These are phyloP conservation scores for Candida peoriensis DNA, from an alignment of 805 yeast species.

Conservation along the genomic window DNA sequence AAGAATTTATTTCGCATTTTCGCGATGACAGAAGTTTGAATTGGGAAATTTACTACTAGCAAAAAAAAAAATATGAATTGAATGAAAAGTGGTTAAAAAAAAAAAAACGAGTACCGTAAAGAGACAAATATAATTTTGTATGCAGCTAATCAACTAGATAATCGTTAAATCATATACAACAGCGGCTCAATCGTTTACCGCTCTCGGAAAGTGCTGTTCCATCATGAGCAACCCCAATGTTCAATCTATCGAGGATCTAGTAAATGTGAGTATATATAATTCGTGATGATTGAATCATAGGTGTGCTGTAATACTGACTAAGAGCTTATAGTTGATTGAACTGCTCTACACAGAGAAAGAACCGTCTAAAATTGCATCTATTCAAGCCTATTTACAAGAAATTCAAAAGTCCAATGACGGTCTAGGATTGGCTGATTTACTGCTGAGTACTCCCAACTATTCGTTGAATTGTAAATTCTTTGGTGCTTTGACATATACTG, in stretches of 20 bases:
- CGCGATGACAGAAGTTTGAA: too few species aligned
- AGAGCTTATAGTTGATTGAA: constrained; percentile 17
- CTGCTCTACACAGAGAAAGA: constrained; percentile 18
- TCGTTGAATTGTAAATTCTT: constrained; percentile 58
- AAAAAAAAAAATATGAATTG: too few species aligned
- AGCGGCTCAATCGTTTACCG: too few species aligned
- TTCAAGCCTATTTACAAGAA: constrained; percentile 53
- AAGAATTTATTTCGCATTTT: too few species aligned
- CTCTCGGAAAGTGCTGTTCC: too few species aligned
- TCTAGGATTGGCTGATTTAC: constrained; percentile 47
- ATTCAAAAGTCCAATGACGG: constrained; percentile 57
- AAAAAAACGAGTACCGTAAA: too few species aligned
- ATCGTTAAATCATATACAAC: too few species aligned
- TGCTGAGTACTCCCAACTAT: constrained; percentile 34
- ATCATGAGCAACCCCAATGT: constrained; percentile 1
- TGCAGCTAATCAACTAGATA: too few species aligned
- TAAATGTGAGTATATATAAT: constrained; percentile 5
- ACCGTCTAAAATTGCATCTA: constrained; percentile 32
- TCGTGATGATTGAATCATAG: neutral
- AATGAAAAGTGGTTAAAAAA: too few species aligned
- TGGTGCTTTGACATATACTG: constrained; percentile 78
- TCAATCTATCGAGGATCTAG: constrained; percentile 5
- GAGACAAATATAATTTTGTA: too few species aligned
- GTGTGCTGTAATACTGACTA: neutral
- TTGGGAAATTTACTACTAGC: too few species aligned